Percentiles rank a stretch among this genome's conserved stretches.
Conservation (phyloP, 148 eudicot species). For the Vaccinium macrocarpon region DNA sequence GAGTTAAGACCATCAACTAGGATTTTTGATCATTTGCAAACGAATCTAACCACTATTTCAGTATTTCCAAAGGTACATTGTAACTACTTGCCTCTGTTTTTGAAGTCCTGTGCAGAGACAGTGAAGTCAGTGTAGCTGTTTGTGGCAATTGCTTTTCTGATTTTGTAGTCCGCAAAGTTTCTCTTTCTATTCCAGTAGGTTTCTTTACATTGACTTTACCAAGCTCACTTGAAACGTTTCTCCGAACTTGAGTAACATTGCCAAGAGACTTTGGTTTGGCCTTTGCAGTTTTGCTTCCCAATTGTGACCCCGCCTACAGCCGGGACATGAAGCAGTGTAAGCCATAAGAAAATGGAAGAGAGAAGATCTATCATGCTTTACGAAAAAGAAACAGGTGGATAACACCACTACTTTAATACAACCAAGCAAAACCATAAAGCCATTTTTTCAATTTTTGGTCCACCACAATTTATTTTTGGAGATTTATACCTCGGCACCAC, state of each 20-base stretch:
- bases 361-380: neutral
- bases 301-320: constrained; percentile 28
- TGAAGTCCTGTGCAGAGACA: constrained; percentile 18
- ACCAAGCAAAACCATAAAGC: neutral
- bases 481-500: neutral
- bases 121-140: constrained; percentile 14
- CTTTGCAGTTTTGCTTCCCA: constrained; percentile 28
- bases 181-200: constrained; percentile 27
- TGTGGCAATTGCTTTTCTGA: constrained; percentile 30
- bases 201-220: constrained; percentile 29
- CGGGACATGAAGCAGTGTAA: constrained; percentile 19
- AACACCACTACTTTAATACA: neutral
- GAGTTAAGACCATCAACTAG: neutral
- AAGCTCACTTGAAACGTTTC: constrained; percentile 21
- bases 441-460: neutral
- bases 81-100: constrained; percentile 36
- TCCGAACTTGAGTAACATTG: constrained; percentile 19
- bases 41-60: neutral
- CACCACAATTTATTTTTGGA: neutral
- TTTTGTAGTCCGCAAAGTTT: constrained; percentile 20
- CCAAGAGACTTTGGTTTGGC: constrained; percentile 25
- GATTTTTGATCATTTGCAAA: neutral
- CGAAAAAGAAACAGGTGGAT: neutral
- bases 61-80: neutral
- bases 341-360: neutral